Evolutionary conservation across 345 rosid species (phyloP), one percentile per base, ranked within the genome.

Genomic region (Salix brachista): DNA sequence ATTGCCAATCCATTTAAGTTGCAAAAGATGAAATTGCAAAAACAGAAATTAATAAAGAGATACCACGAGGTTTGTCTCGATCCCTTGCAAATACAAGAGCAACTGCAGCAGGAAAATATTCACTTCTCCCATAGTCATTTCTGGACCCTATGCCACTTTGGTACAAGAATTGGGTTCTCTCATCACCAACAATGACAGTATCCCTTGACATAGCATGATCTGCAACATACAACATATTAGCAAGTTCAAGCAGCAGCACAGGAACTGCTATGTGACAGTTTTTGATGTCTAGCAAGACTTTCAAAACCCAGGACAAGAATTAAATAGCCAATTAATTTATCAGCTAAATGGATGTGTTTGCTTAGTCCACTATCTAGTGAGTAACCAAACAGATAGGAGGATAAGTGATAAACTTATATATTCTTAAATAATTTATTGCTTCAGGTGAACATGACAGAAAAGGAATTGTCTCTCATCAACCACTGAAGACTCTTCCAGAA

Each of bases 81-180:
- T 91, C 94, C 83, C 84, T 89, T 64, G 92, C 92, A 83, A 95
- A 88, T 56, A 90, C 81, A 50, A 93, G 88, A 75, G 96, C 93
- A 77, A 85, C 83, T 25, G 93, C 87, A 83, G 13, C 79, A 19
- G 74, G 23, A 72, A 10, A 23, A 72, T 26, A 23, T 69, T 56
- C 75, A 19, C 16, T 11, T 32, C 32, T 65, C 72, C 44, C 74
- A 48, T 68, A 42, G 65, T 73, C 17, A 80, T 74, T 80, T 77
- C 77, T 78, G 32, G 72, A 41, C 28, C 80, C 83, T 74, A 70
- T 65, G 17, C 78, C 78, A 74, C 83, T 78, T 84, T 82, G 85
- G 76, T 83, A 90, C 74, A 81, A 68, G 72, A 85, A 85, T 32
- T 26, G 65, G 44, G 92, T 76, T 62, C 79, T 86, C 84, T 85